Base-by-base conservation (phyloP, 306 rosid species). In the Cucurbita ficifolia region DNA sequence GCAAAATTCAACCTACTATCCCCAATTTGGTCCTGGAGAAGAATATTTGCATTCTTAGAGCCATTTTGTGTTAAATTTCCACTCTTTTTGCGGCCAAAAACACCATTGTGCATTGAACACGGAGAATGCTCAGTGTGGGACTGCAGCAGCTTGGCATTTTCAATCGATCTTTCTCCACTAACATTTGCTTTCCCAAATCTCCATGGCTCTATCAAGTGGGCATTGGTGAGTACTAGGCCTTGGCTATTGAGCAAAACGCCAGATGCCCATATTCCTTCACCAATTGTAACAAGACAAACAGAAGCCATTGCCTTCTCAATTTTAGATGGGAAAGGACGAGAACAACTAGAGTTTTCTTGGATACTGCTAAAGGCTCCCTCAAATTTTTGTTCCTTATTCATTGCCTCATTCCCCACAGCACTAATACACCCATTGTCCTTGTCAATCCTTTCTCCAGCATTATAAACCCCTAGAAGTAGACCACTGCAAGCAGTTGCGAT, bases 191-290 rank as follows among this genome's bases (percentile, higher is more conserved):
- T 94, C 63, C 92, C 86, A 43, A 88, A 94, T 86, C 96, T 87
- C 96, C 96, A 90, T 8, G 97, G 97, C 77, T 94, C 96, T 78
- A 94, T 79, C 77, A 90, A 82, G 76, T 94, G 97, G 43, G 97
- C 98, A 84, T 94, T 94, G 40, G 98, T 94, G 62, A 94, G 94
- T 83, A 94, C 75, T 77, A 94, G 87, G 79, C 98, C 98, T 77
- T 86, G 83, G 76, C 68, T 65, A 78, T 90, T 94, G 45, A 94
- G 83, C 81, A 94, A 49, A 81, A 90, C 82, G 39, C 98, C 98
- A 73, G 94, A 90, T 70, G 98, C 97, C 97, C 98, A 94, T 52
- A 84, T 89, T 79, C 97, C 97, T 78, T 86, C 90, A 62, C 88
- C 96, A 40, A 86, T 76, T 75, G 94, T 90, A 78, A 94, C 76